Base-by-base conservation (phyloP, 2,329 filamentous ascomycete species). In the Lachnellula subtilissima region DNA sequence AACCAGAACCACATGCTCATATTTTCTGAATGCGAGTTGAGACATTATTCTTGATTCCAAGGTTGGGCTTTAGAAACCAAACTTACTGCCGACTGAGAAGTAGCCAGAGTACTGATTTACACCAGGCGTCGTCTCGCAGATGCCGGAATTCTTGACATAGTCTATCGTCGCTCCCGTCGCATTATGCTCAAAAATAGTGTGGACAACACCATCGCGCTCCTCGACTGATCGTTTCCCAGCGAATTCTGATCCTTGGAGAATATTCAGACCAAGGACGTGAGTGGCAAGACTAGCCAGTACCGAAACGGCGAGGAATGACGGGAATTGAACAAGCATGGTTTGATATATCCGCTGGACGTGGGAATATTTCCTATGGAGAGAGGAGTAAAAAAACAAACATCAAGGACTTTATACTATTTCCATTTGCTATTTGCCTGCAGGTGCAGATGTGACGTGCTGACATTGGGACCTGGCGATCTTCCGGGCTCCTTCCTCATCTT, bases 91-190 rank as follows among this genome's bases (percentile, higher is more conserved):
- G 12, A 78, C 75, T 2, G 72, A 72, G 56, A 83, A 50, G 69
- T 80, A 80, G 7, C 78, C 78, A 4, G 76, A 78, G 62, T 77
- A 78, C 57, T 77, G 75, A 32, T 76, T 79, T 2, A 80, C 78
- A 1, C 75, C 75, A 0, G 72, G 70, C 0, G 76, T 80, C 0
- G 76, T 79, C 66, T 80, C 78, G 61, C 78, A 80, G 53, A 78
- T 72, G 46, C 77, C 72, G 0, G 77, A 79, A 61, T 81, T 79
- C 23, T 73, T 75, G 25, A 81, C 77, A 54, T 75, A 79, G 22
- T 76, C 72, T 46, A 81, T 61, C 25, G 67, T 74, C 1, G 74
- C 71, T 42, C 70, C 71, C 1, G 76, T 78, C 1, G 72, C 72
- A n/a, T 71, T 71, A 64, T 80, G 76, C 57, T 79, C 72, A 56